A percentile compares a stretch with the other conserved stretches of the same genome.
Conservation (phyloP, 2,329 filamentous ascomycete genomes). For the Fusarium compactum region DNA sequence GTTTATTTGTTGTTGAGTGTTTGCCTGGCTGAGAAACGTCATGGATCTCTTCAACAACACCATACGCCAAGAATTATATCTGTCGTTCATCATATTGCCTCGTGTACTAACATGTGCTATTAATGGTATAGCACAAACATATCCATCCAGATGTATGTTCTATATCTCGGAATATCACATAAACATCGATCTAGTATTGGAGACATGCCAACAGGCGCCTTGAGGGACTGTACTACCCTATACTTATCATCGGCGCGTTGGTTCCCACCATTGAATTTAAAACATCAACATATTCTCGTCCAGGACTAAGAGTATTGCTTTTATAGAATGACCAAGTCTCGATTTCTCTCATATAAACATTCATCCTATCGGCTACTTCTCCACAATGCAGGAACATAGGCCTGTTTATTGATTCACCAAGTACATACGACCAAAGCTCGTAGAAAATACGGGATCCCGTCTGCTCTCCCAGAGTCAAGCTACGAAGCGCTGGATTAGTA, state of each 20-base stretch:
- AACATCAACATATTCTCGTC: neutral
- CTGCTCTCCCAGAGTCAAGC: conserved; percentile 36
- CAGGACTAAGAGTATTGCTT: neutral
- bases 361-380: neutral
- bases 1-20: neutral
- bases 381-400: neutral
- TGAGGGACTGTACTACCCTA: neutral
- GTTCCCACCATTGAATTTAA: neutral
- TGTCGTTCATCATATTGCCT: neutral
- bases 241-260: neutral
- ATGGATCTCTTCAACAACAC: neutral
- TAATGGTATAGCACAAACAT: neutral
- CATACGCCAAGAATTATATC: neutral
- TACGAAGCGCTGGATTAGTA: conserved; percentile 40
- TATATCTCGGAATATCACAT: neutral
- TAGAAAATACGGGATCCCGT: conserved; percentile 38
- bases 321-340: neutral
- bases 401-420: too few relatives aligned
- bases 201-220: neutral
- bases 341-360: neutral
- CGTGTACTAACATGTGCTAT: neutral
- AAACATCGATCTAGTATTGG: neutral
- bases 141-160: neutral
- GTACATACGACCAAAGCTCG: conserved; percentile 24
- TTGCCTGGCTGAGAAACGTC: neutral